Conservation (phyloP, 495 filamentous ascomycete genomes). For the Aspergillus cristatus region DNA sequence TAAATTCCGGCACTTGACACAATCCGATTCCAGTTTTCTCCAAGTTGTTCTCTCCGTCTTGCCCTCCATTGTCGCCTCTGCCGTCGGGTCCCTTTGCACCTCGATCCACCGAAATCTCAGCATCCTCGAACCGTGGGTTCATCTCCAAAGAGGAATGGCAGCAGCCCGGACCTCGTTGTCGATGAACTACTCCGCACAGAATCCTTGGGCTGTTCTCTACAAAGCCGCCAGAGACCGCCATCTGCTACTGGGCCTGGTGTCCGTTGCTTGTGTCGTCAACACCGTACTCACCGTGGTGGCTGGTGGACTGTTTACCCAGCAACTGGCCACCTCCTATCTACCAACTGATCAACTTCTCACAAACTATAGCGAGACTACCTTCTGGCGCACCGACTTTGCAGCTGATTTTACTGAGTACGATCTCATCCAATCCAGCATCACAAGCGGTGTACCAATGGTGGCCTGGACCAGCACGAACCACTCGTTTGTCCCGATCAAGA, state of each 20-base stretch:
- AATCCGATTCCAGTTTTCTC: constrained; percentile 28
- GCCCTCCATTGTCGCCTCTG: constrained; percentile 29
- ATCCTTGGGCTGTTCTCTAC: constrained; percentile 23
- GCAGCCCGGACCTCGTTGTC: constrained; percentile 20
- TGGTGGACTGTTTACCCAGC: constrained; percentile 31
- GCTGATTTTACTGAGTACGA: constrained; percentile 34
- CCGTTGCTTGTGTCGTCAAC: constrained; percentile 27
- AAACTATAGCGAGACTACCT: constrained; percentile 28
- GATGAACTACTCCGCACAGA: constrained; percentile 32
- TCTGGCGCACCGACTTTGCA: constrained; percentile 27
- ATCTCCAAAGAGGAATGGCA: constrained; percentile 32
- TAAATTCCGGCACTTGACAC: constrained; percentile 25
- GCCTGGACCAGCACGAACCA: constrained; percentile 29
- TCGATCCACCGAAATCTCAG: constrained; percentile 34
- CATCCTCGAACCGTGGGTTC: constrained; percentile 36
- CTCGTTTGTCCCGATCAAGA: constrained; percentile 27
- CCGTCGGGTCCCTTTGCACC: constrained; percentile 27
- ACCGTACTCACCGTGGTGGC: constrained; percentile 27
- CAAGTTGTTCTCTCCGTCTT: constrained; percentile 29
- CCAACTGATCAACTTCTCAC: constrained; percentile 15
- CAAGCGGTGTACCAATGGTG: constrained; percentile 27
- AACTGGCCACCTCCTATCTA: constrained; percentile 20
- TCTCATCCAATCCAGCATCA: constrained; percentile 33
- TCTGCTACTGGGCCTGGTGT: constrained; percentile 22
- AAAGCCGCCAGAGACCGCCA: constrained; percentile 27